phyloP scores from a whole-genome alignment of 768 basidiomycete genomes.

The Gloeopeniophorella convolvens region DNA sequence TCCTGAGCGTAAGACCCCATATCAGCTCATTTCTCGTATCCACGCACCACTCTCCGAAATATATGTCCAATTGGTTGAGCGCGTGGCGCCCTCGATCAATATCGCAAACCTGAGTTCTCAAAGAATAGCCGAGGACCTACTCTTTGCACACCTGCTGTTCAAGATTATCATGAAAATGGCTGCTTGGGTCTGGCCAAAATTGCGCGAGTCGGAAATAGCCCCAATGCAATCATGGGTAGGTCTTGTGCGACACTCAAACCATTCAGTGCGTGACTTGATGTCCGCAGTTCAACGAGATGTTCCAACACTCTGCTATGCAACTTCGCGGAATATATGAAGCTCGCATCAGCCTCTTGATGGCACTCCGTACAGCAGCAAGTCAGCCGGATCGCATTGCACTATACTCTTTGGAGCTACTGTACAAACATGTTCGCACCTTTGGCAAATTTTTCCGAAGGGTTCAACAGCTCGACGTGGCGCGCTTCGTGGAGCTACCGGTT shows the following conservation, averaged over 20 bases:
- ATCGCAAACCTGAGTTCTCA: slow-evolving; percentile 32
- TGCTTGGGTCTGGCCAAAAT: slow-evolving; percentile 58
- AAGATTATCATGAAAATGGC: slow-evolving; percentile 69
- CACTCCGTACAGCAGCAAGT: slow-evolving; percentile 33
- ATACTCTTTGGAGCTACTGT: slow-evolving; percentile 49
- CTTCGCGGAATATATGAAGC: slow-evolving; percentile 48
- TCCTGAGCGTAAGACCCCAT: slow-evolving; percentile 7
- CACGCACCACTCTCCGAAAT: slow-evolving; percentile 51
- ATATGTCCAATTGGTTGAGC: slow-evolving; percentile 49
- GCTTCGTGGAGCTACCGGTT: slow-evolving; percentile 57
- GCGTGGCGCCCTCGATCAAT: slow-evolving; percentile 29
- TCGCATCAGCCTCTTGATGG: slow-evolving; percentile 47
- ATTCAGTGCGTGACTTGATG: slow-evolving; percentile 3
- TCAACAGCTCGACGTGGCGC: slow-evolving; percentile 51
- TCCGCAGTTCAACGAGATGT: slow-evolving; percentile 52
- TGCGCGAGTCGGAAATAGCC: slow-evolving; percentile 29
- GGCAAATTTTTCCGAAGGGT: slow-evolving; percentile 78
- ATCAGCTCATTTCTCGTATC: slow-evolving; percentile 50
- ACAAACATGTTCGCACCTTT: slow-evolving; percentile 61
- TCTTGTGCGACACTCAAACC: slow-evolving; percentile 5
- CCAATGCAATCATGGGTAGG: slow-evolving; percentile 50
- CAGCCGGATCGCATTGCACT: slow-evolving; percentile 33
- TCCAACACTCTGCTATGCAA: slow-evolving; percentile 51
- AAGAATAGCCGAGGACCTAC: slow-evolving; percentile 40
- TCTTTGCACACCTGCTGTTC: slow-evolving; percentile 61